Conservation (phyloP, 441 rosid species). For the Pelargonium cotyledonis region DNA sequence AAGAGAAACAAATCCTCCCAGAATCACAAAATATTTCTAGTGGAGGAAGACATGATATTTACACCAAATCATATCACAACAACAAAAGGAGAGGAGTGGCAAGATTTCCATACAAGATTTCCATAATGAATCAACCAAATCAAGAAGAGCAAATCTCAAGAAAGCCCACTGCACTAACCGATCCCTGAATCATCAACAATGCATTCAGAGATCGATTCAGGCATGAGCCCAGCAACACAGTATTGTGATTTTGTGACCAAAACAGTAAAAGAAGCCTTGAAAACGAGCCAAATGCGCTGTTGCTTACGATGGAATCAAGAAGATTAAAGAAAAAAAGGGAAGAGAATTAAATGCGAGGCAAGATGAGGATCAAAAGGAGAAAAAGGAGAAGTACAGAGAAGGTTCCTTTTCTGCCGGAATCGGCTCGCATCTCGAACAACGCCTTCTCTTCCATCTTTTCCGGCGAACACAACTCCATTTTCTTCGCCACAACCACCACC, state of each 20-base stretch:
- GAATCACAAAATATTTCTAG: conserved; percentile 39
- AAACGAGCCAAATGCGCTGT: conserved; percentile 2
- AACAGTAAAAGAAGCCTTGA: neutral
- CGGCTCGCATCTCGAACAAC: conserved; percentile 54
- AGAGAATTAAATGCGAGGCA: conserved; percentile 43
- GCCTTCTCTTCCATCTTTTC: conserved; percentile 8
- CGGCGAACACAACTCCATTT: neutral
- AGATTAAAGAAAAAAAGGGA: neutral
- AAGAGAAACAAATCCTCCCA: conserved; percentile 36
- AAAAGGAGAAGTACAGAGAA: conserved; percentile 52
- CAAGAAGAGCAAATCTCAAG: neutral
- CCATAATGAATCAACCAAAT: neutral
- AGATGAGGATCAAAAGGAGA: conserved; percentile 63
- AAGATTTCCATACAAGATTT: conserved; percentile 1
- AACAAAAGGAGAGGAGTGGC: conserved; percentile 3
- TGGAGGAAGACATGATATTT: conserved; percentile 37
- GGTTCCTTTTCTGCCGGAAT: conserved; percentile 45
- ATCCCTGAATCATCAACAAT: conserved; percentile 36
- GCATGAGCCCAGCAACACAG: conserved; percentile 18
- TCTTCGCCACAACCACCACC: neutral
- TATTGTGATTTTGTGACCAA: conserved; percentile 14
- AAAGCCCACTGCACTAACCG: conserved; percentile 20
- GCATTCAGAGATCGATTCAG: conserved; percentile 31
- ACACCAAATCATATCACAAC: conserved; percentile 31
- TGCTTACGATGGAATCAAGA: neutral